A percentile compares a stretch with the other conserved stretches of the same genome.
phyloP scores from a whole-genome alignment of 2,329 filamentous ascomycete genomes.

The Fusarium napiforme region DNA sequence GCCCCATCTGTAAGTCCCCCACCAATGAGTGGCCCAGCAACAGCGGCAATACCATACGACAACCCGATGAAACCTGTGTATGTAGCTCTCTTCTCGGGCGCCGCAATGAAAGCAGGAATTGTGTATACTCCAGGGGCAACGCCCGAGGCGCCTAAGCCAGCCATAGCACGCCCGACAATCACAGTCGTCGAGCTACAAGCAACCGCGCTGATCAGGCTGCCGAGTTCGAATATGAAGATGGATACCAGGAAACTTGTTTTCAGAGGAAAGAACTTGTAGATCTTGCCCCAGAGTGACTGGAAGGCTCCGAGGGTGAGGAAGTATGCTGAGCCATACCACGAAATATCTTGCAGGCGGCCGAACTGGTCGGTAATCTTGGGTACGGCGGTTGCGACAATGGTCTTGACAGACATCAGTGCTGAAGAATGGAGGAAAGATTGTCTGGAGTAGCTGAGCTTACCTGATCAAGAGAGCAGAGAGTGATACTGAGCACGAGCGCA shows the following conservation, averaged over 20 bases:
- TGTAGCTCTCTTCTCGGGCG: background rate
- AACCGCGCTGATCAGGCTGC: slow-evolving; percentile 62
- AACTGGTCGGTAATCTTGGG: slow-evolving; percentile 65
- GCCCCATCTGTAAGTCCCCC: background rate
- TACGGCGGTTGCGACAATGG: slow-evolving; percentile 51
- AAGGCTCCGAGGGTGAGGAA: background rate
- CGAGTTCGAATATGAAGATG: slow-evolving; percentile 64
- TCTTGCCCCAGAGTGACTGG: slow-evolving; percentile 51
- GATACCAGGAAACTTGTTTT: slow-evolving; percentile 59
- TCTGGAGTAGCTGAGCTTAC: background rate
- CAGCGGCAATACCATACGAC: background rate
- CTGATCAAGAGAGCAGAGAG: background rate
- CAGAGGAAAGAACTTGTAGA: slow-evolving; percentile 63
- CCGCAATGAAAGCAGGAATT: slow-evolving; percentile 52
- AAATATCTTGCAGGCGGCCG: slow-evolving; percentile 60
- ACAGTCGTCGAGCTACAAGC: slow-evolving; percentile 57
- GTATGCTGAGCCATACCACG: slow-evolving; percentile 69
- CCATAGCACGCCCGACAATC: slow-evolving; percentile 62
- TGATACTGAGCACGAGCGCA: background rate
- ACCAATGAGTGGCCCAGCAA: background rate
- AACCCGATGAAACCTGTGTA: background rate
- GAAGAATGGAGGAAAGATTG: no score
- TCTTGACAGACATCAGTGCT: rapidly evolving
- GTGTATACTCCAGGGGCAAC: slow-evolving; percentile 60
- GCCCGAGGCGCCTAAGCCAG: slow-evolving; percentile 60